Evolutionary conservation across 495 filamentous ascomycete genomes (phyloP).

Genomic region (Hypoxylon lienhwacheense): DNA sequence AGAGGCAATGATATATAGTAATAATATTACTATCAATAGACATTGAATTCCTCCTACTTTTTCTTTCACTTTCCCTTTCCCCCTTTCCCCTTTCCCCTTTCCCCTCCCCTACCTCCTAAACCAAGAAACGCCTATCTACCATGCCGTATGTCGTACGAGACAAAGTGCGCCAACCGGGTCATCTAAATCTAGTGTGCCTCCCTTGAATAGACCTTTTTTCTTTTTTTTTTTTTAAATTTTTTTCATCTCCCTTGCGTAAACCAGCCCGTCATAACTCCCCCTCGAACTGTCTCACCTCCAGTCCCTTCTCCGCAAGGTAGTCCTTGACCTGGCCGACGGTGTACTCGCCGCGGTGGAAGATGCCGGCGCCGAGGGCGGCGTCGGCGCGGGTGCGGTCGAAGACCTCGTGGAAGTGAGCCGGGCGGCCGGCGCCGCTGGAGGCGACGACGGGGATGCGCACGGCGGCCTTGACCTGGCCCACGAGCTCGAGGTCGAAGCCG

Average conservation of each 20-base stretch:
- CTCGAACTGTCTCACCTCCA: conserved; percentile 77
- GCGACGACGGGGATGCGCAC: conserved; percentile 93
- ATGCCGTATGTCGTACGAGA: conserved; percentile 14
- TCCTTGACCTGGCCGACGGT: conserved; percentile 95
- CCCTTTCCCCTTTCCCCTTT: too few species aligned
- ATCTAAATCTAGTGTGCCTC: too few species aligned
- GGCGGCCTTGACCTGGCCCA: conserved; percentile 79
- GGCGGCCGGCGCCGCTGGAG: conserved; percentile 89
- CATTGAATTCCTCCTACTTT: conserved; percentile 16
- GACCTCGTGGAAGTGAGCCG: conserved; percentile 87
- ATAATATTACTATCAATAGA: conserved; percentile 33
- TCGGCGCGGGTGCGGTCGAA: conserved; percentile 84
- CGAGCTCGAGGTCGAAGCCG: conserved; percentile 92
- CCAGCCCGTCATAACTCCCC: conserved; percentile 45
- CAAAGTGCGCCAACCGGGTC: conserved; percentile 21
- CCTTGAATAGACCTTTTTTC: conserved; percentile 2
- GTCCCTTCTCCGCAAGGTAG: conserved; percentile 65
- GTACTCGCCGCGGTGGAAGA: conserved; percentile 96
- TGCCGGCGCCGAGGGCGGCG: conserved; percentile 91
- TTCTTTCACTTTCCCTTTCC: too few species aligned
- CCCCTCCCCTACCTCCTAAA: conserved; percentile 15
- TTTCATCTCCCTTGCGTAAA: conserved; percentile 2
- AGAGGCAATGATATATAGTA: conserved; percentile 24
- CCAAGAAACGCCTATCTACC: conserved; percentile 23
- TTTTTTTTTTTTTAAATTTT: too few species aligned